Evolutionary conservation across 257 asterid genomes (phyloP).

Genomic region (Penstemon newberryi): DNA sequence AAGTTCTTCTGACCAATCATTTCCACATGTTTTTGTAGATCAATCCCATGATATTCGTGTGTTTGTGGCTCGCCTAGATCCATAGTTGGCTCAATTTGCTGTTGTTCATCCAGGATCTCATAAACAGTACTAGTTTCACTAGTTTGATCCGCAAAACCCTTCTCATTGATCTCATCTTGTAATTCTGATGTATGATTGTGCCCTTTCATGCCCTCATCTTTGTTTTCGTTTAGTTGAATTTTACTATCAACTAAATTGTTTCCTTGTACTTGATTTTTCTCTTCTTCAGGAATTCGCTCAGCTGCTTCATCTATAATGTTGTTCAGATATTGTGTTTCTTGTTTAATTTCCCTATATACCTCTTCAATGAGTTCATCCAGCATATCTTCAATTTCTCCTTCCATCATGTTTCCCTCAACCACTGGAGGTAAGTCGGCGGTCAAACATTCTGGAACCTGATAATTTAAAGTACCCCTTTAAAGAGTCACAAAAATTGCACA

Average conservation of each 20-base stretch:
- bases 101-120: conserved; percentile 1
- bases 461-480: conserved; percentile 13
- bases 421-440: conserved; percentile 55
- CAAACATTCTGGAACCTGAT: conserved; percentile 52
- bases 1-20: background rate
- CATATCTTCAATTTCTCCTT: conserved; percentile 14
- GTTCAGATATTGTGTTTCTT: conserved; percentile 11
- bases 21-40: conserved; percentile 6
- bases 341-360: conserved; percentile 24
- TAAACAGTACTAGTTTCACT: conserved; percentile 2
- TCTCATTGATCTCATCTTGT: background rate
- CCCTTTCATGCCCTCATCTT: background rate
- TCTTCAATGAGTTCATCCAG: conserved; percentile 34
- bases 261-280: conserved; percentile 13
- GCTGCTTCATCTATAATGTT: background rate
- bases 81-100: background rate
- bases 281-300: conserved; percentile 14
- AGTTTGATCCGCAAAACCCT: background rate
- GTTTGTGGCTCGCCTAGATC: background rate
- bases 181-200: background rate
- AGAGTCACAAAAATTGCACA: background rate
- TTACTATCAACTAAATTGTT: conserved; percentile 6
- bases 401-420: conserved; percentile 45
- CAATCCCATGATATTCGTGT: conserved; percentile 12
- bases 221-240: conserved; percentile 4